These are phyloP conservation scores for Cubamyces lactineus DNA, from an alignment of 768 basidiomycete genomes.

Conservation along the genomic window DNA sequence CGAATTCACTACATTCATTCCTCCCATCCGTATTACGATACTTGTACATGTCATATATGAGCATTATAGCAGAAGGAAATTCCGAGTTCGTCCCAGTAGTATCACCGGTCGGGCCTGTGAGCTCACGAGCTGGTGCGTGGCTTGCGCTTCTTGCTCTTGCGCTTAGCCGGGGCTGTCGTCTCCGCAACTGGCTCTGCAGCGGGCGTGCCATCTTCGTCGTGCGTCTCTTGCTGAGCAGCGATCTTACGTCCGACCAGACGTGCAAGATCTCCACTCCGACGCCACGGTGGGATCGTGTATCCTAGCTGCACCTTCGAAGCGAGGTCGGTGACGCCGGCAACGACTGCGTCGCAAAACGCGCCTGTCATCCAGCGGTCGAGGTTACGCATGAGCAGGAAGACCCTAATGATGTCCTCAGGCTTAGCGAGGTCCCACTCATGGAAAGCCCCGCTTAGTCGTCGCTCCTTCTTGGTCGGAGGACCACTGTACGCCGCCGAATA, in stretches of 20 bases:
- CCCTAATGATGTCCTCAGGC: slow-evolving; percentile 49
- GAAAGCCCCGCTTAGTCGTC: slow-evolving; percentile 36
- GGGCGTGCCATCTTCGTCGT: neutral
- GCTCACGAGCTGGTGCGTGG: neutral
- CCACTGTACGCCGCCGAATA: slow-evolving; percentile 51
- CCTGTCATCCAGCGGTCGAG: slow-evolving; percentile 55
- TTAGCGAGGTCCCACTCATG: slow-evolving; percentile 53
- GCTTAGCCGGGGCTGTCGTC: slow-evolving; percentile 10
- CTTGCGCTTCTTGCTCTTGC: slow-evolving; percentile 15
- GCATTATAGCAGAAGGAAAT: neutral
- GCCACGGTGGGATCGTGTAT: slow-evolving; percentile 45
- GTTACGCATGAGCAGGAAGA: slow-evolving; percentile 55
- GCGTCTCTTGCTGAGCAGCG: neutral
- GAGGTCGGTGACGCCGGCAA: slow-evolving; percentile 43
- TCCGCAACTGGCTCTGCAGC: no score
- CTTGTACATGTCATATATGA: neutral
- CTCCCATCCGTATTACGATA: neutral
- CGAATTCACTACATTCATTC: neutral
- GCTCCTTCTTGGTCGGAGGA: slow-evolving; percentile 17
- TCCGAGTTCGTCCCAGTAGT: neutral
- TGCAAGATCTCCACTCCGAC: slow-evolving; percentile 39
- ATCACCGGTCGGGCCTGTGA: neutral
- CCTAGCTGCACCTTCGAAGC: slow-evolving; percentile 11
- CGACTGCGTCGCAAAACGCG: slow-evolving; percentile 45
- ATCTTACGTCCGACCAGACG: neutral